Conservation (phyloP, 106 monocot genomes). For the Triglochin maritima region DNA sequence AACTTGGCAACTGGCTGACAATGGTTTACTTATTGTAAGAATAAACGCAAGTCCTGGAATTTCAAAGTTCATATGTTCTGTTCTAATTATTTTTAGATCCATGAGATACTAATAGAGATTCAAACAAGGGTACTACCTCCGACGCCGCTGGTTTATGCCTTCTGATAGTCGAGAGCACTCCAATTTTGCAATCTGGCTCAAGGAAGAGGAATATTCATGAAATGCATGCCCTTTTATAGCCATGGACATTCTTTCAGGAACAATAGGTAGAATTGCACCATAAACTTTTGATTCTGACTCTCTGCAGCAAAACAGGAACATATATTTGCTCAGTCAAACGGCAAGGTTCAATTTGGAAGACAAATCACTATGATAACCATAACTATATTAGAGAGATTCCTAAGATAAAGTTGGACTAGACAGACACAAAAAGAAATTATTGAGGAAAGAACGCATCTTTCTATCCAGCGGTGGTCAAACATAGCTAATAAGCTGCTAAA, state of each 20-base stretch:
- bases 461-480: too few species aligned
- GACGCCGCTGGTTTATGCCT: slow-evolving; percentile 2
- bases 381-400: too few species aligned
- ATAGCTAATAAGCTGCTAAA: too few species aligned
- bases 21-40: too few species aligned
- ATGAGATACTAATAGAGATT: background rate
- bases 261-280: slow-evolving; percentile 33
- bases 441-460: too few species aligned
- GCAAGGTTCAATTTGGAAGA: too few species aligned
- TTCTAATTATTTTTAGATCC: background rate
- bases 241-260: slow-evolving; percentile 51
- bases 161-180: slow-evolving; percentile 47
- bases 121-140: slow-evolving; percentile 30
- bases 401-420: too few species aligned
- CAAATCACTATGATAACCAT: too few species aligned
- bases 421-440: too few species aligned
- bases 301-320: slow-evolving; percentile 24
- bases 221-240: slow-evolving; percentile 57
- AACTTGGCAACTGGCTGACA: background rate
- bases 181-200: slow-evolving; percentile 55
- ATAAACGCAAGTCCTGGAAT: too few species aligned
- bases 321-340: too few species aligned
- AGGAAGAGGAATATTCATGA: slow-evolving; percentile 65
- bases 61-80: background rate
- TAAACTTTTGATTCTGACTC: slow-evolving; percentile 24